These are phyloP conservation scores for Caloboletus firmus DNA, from an alignment of 1,284 basidiomycete species.

Conservation along the genomic window DNA sequence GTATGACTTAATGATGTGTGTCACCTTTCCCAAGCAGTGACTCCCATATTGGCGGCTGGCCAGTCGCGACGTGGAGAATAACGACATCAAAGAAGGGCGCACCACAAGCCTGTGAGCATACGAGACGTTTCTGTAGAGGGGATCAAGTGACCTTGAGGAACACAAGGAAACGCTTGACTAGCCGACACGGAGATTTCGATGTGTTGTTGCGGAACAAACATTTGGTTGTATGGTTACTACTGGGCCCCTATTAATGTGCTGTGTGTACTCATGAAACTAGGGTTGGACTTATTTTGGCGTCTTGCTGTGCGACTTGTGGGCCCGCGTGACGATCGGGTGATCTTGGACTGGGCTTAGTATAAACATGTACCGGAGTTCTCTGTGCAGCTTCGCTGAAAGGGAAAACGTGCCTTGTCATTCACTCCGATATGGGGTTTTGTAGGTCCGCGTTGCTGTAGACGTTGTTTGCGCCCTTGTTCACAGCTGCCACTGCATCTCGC, in stretches of 20 bases:
- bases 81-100: constrained; percentile 5
- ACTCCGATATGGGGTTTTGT: constrained; percentile 16
- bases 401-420: neutral
- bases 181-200: neutral
- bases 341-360: neutral
- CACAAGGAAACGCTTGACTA: too few species aligned
- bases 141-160: constrained; percentile 1
- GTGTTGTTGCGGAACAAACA: neutral
- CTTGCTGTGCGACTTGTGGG: constrained; percentile 15
- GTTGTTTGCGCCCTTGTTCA: constrained; percentile 10
- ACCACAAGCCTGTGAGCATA: constrained; percentile 16
- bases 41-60: too few species aligned
- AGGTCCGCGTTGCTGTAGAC: constrained; percentile 24
- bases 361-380: neutral
- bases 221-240: neutral
- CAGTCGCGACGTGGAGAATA: constrained; percentile 16
- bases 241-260: too few species aligned
- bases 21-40: constrained; percentile 2
- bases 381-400: constrained; percentile 10
- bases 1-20: neutral
- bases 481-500: neutral
- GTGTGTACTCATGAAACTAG: constrained; percentile 3
- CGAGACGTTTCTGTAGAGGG: constrained; percentile 15
- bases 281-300: neutral
- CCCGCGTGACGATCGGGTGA: neutral